Percentiles rank a stretch among this genome's conserved stretches.
Conservation (phyloP, 257 asterid species). For the Solanum pimpinellifolium region DNA sequence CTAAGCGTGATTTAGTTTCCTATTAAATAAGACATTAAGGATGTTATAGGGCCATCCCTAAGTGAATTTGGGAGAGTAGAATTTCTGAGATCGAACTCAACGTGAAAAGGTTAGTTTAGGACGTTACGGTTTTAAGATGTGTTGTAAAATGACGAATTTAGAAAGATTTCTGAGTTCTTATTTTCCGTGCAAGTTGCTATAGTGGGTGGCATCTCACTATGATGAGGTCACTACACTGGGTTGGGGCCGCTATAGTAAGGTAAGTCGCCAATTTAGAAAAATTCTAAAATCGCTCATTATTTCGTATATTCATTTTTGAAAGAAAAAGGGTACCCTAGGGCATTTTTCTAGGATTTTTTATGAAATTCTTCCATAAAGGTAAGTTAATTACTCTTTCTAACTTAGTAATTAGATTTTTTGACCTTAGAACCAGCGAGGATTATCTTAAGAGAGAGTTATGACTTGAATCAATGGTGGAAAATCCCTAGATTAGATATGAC, state of each 20-base stretch:
- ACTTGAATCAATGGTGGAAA: not conserved
- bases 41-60: not conserved
- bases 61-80: not conserved
- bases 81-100: too few species aligned
- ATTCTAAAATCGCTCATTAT: not conserved
- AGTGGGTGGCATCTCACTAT: too few species aligned
- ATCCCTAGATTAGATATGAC: not conserved
- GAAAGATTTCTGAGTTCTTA: too few species aligned
- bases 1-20: not conserved
- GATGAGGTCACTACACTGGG: not conserved
- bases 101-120: too few species aligned
- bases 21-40: not conserved
- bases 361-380: too few species aligned
- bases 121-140: too few species aligned
- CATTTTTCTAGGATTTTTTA: not conserved
- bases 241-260: not conserved
- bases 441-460: not conserved
- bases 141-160: too few species aligned
- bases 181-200: too few species aligned
- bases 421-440: too few species aligned
- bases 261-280: not conserved
- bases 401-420: too few species aligned
- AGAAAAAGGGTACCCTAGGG: not conserved
- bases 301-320: not conserved
- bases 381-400: not conserved